Evolutionary conservation across 306 rosid species (phyloP).

Genomic region (Malus asiatica): DNA sequence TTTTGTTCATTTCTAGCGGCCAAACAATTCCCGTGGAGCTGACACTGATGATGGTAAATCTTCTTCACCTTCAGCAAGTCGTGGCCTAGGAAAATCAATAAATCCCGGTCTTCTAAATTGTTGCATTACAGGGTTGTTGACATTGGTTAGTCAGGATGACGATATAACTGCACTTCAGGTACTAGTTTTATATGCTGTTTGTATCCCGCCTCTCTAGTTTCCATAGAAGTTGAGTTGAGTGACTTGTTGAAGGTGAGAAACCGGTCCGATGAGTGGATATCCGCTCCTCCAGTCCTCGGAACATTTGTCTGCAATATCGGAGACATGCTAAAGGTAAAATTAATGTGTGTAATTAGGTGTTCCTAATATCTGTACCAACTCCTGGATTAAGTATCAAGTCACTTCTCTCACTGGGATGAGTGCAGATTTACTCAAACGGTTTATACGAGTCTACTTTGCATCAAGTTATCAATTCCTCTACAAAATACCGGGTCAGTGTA

Average conservation of each 20-base stretch:
- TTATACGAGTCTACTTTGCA: conserved; percentile 19
- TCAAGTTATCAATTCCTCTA: too few species aligned
- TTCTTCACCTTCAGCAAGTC: conserved; percentile 9
- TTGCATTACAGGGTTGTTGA: conserved; percentile 62
- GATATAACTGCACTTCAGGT: conserved; percentile 85
- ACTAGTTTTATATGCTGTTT: not conserved
- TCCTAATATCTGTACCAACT: not conserved
- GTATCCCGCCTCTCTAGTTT: not conserved
- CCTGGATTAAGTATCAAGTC: not conserved
- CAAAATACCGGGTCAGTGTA: conserved; percentile 59
- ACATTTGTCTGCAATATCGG: conserved; percentile 85
- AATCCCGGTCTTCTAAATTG: conserved; percentile 12
- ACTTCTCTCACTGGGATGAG: conserved; percentile 1
- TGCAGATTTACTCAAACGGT: conserved; percentile 88
- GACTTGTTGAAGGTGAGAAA: conserved; percentile 70
- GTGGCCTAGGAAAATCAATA: not conserved
- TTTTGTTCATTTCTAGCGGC: conserved; percentile 5
- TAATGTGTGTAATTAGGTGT: not conserved
- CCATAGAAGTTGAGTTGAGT: conserved; percentile 6
- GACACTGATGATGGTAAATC: conserved; percentile 81
- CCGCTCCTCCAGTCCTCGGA: conserved; percentile 82
- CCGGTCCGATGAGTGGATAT: conserved; percentile 80
- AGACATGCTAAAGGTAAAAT: conserved; percentile 86
- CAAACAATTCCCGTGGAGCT: conserved; percentile 64
- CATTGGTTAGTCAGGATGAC: conserved; percentile 85